A percentile compares a stretch with the other conserved stretches of the same genome.
phyloP scores from a whole-genome alignment of 192 early-diverging fungal genomes.

The Backusella westeae region DNA sequence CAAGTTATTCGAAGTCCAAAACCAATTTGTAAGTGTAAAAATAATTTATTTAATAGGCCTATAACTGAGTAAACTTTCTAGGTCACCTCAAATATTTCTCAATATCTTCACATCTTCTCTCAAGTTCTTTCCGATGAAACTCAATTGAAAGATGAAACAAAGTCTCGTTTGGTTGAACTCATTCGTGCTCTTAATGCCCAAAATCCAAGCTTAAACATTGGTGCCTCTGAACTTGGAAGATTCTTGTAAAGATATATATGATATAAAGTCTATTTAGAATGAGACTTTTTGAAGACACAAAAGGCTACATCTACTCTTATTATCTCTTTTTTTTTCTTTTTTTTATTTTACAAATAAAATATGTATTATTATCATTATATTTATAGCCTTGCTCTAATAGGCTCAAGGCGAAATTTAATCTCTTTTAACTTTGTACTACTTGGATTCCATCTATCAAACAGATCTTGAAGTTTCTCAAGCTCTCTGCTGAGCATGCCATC shows the following conservation, averaged over 20 bases:
- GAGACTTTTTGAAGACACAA: neutral
- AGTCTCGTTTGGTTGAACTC: constrained; percentile 53
- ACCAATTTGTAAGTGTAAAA: constrained; percentile 39
- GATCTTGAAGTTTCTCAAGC: constrained; percentile 57
- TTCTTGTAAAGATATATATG: constrained; percentile 19
- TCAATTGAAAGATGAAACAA: constrained; percentile 55
- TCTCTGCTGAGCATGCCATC: constrained; percentile 58
- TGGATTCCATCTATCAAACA: constrained; percentile 85
- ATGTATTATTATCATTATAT: too few species aligned
- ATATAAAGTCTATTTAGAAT: neutral
- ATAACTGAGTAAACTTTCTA: constrained; percentile 8
- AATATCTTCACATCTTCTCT: constrained; percentile 54
- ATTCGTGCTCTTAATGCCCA: constrained; percentile 50
- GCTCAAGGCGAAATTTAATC: constrained; percentile 91
- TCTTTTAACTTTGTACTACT: constrained; percentile 69
- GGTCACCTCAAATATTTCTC: constrained; percentile 47
- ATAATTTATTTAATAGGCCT: neutral
- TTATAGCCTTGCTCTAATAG: constrained; percentile 64
- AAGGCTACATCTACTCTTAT: neutral
- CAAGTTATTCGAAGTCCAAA: constrained; percentile 55
- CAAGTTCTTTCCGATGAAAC: constrained; percentile 53
- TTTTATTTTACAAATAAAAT: too few species aligned
- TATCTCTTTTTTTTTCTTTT: neutral
- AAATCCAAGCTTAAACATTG: constrained; percentile 39
- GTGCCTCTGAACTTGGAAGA: constrained; percentile 24